Percentiles rank a stretch among this genome's conserved stretches.
These are phyloP conservation scores for Blastomyces gilchristii DNA, from an alignment of 2,329 filamentous ascomycete species.

Conservation along the genomic window DNA sequence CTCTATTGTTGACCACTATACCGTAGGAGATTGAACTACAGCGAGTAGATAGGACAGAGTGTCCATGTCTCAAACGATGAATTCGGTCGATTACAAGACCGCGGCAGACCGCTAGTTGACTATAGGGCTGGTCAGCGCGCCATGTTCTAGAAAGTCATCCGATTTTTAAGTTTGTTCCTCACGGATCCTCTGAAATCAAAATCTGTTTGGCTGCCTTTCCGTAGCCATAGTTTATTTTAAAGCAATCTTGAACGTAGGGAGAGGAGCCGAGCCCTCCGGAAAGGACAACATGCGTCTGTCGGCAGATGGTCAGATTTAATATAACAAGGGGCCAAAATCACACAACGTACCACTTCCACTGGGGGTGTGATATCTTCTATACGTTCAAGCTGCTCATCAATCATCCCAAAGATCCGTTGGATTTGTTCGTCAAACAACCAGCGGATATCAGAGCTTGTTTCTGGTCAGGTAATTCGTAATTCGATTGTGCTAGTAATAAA, in stretches of 20 bases:
- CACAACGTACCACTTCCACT: constrained; percentile 3
- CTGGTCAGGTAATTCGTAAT: neutral
- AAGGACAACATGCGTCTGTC: constrained; percentile 30
- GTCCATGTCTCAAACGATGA: constrained; percentile 1
- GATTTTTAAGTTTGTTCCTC: neutral
- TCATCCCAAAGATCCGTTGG: neutral
- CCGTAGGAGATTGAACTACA: neutral
- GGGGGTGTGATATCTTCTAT: neutral
- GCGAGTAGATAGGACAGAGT: constrained; percentile 1
- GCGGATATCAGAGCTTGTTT: neutral
- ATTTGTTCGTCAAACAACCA: constrained; percentile 3
- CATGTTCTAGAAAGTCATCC: neutral
- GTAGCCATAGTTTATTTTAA: constrained; percentile 17
- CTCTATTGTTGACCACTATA: constrained; percentile 3
- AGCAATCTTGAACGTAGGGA: constrained; percentile 31
- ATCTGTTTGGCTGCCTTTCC: neutral
- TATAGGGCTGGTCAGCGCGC: neutral
- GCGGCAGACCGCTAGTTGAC: constrained; percentile 7
- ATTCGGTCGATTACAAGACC: constrained; percentile 8
- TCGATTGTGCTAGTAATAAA: neutral
- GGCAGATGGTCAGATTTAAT: neutral
- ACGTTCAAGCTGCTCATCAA: constrained; percentile 4
- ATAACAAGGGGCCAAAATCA: neutral
- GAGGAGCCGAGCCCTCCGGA: constrained; percentile 36
- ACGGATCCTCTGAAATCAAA: constrained; percentile 5